Conservation (phyloP, 495 filamentous ascomycete species). For the Penicillium atrosanguineum region DNA sequence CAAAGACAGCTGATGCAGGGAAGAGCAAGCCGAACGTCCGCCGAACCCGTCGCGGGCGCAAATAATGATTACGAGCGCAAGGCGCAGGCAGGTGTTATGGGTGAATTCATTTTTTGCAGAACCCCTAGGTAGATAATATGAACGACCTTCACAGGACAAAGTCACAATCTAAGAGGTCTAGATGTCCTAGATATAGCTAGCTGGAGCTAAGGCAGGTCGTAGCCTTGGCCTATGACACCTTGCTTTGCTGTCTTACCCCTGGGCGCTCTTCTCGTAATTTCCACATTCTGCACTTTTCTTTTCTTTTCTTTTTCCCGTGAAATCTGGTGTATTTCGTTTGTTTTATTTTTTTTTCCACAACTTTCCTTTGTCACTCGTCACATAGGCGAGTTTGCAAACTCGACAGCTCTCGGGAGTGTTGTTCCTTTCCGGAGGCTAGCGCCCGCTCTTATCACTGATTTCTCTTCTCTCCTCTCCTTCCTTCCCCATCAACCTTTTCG, state of each 20-base stretch:
- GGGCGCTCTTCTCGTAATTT: slow-evolving; percentile 3
- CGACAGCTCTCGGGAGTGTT: slow-evolving; percentile 18
- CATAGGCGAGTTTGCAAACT: background rate
- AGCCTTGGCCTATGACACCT: slow-evolving; percentile 9
- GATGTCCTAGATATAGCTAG: background rate
- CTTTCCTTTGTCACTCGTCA: background rate
- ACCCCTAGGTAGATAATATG: background rate
- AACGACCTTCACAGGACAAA: background rate
- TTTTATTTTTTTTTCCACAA: background rate
- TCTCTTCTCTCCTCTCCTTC: slow-evolving; percentile 22
- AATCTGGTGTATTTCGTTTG: too few species aligned
- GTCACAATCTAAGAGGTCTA: too few species aligned
- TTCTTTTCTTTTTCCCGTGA: background rate
- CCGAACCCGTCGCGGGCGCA: slow-evolving; percentile 42
- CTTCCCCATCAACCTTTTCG: slow-evolving; percentile 14
- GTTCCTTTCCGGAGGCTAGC: slow-evolving; percentile 25
- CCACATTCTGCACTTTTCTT: background rate
- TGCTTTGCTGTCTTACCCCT: slow-evolving; percentile 4
- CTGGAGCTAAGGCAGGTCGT: background rate
- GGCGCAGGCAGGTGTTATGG: slow-evolving; percentile 17
- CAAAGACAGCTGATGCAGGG: slow-evolving; percentile 9
- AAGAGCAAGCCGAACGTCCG: slow-evolving; percentile 26
- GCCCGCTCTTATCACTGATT: slow-evolving; percentile 25
- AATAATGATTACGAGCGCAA: slow-evolving; percentile 20
- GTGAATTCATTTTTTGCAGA: background rate